Evolutionary conservation across 768 basidiomycete species (phyloP).

Genomic region (Rhodocollybia butyracea): DNA sequence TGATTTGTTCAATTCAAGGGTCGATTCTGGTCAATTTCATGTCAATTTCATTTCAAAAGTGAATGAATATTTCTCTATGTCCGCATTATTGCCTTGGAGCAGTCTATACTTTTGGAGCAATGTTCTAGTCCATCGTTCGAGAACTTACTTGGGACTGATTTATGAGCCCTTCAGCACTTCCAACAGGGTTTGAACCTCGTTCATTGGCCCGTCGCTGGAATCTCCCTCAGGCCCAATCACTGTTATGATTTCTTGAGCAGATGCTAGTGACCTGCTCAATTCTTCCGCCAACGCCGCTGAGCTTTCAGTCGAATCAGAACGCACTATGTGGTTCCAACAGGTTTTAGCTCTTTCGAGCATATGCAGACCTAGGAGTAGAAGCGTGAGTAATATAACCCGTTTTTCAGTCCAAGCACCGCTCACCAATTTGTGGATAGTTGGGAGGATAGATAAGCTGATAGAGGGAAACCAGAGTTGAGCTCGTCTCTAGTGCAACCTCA

Average conservation of each 20-base stretch:
- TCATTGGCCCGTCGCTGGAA: constrained; percentile 47
- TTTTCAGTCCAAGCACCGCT: constrained; percentile 14
- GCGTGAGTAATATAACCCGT: neutral
- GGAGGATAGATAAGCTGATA: constrained; percentile 70
- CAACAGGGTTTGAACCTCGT: constrained; percentile 45
- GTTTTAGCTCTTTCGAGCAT: constrained; percentile 74
- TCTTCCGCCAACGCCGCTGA: constrained; percentile 13
- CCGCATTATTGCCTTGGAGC: constrained; percentile 2
- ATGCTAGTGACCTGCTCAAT: constrained; percentile 33
- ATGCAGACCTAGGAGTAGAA: constrained; percentile 57
- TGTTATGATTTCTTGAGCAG: constrained; percentile 38
- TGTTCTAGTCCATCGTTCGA: neutral
- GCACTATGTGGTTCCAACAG: constrained; percentile 62
- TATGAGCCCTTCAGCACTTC: neutral
- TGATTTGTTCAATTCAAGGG: too few relatives aligned
- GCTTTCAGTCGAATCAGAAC: constrained; percentile 19
- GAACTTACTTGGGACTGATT: neutral
- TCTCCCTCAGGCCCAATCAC: constrained; percentile 65
- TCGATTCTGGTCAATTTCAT: too few relatives aligned
- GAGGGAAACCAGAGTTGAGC: constrained; percentile 57
- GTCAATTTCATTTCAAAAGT: too few relatives aligned
- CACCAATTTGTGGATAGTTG: constrained; percentile 83
- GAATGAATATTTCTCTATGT: neutral
- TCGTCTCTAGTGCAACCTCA: constrained; percentile 46
- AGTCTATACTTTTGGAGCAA: too few relatives aligned